Evolutionary conservation across 225 moss, liverwort and hornwort genomes (phyloP), one percentile per base, ranked within the genome.

Genomic region (Pleurozium schreberi): DNA sequence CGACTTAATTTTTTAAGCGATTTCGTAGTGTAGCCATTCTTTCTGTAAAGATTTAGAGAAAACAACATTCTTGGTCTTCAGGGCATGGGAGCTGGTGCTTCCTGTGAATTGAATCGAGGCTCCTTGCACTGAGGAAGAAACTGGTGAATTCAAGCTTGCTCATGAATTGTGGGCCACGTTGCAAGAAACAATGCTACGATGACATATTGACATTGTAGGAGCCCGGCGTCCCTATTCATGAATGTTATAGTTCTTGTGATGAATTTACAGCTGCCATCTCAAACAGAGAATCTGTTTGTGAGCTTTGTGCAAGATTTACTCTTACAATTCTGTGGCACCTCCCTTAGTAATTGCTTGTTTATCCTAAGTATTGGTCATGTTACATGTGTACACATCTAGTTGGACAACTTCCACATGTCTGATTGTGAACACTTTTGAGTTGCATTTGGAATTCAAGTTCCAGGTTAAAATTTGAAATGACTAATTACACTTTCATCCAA

Each of bases 41-140:
- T 83, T 90, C 73, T 92, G 90, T 92, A 92, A 84, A 92, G 84
- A 88, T 88, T 73, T 64, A 45, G 80, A 80, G 80, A 59, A n/a
- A n/a, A n/a, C 30, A 12, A 13, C 43, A 80, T 80, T 80, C 31
- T 80, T 80, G 80, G 80, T 19, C 60, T 60, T 80, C 20, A 80
- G 60, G 60, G 14, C 60, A 60, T 12, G 60, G 60, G 43, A 80
- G 60, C 20, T 28, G 28, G 28, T 58, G 40, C 80, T 59, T 80
- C 59, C 42, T 40, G 80, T 58, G 28, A 60, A 80, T 31, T 20
- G 43, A 80, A 43, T 80, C 43, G 42, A 80, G 59, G 13, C 60
- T 80, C 43, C 80, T 80, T 80, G 43, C 80, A 42, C 43, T 80
- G 60, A 60, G 31, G 60, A 80, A 40, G 80, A 59, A 59, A 59